Percentiles rank a stretch among this genome's conserved stretches.
phyloP scores from a whole-genome alignment of 768 basidiomycete genomes.

The Lactifluus piperatus region DNA sequence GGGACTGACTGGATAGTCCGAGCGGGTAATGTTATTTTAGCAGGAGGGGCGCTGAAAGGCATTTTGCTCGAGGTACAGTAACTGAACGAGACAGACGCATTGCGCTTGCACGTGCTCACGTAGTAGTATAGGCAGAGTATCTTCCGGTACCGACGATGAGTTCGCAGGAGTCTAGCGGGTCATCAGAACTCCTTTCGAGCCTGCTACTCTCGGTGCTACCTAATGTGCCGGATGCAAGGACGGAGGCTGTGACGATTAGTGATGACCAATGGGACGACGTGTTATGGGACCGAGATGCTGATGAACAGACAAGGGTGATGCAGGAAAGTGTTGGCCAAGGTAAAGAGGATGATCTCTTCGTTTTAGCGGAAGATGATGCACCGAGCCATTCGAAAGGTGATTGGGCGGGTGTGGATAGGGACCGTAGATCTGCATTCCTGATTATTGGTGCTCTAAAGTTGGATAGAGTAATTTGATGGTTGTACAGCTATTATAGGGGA shows the following conservation, averaged over 20 bases:
- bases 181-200: slow-evolving; percentile 66
- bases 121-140: slow-evolving; percentile 58
- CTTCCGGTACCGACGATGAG: slow-evolving; percentile 65
- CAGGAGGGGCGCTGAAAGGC: slow-evolving; percentile 70
- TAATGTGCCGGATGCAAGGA: slow-evolving; percentile 61
- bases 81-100: slow-evolving; percentile 10
- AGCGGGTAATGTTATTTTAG: slow-evolving; percentile 66
- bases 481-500: too few relatives aligned
- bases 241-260: slow-evolving; percentile 69
- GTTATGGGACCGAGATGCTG: slow-evolving; percentile 65
- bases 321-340: slow-evolving; percentile 23
- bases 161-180: slow-evolving; percentile 54
- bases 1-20: slow-evolving; percentile 78
- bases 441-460: slow-evolving; percentile 69
- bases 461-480: slow-evolving; percentile 57
- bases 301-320: slow-evolving; percentile 28
- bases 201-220: slow-evolving; percentile 69
- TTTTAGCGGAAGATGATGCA: slow-evolving; percentile 49
- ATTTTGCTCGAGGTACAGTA: slow-evolving; percentile 67
- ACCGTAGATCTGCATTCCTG: slow-evolving; percentile 68
- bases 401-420: slow-evolving; percentile 73
- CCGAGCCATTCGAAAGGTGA: slow-evolving; percentile 46
- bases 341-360: slow-evolving; percentile 47
- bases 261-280: slow-evolving; percentile 78
- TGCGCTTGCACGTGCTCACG: background rate